Base-by-base conservation (phyloP, 2,329 filamentous ascomycete species). In the Acrodontium crateriforme region DNA sequence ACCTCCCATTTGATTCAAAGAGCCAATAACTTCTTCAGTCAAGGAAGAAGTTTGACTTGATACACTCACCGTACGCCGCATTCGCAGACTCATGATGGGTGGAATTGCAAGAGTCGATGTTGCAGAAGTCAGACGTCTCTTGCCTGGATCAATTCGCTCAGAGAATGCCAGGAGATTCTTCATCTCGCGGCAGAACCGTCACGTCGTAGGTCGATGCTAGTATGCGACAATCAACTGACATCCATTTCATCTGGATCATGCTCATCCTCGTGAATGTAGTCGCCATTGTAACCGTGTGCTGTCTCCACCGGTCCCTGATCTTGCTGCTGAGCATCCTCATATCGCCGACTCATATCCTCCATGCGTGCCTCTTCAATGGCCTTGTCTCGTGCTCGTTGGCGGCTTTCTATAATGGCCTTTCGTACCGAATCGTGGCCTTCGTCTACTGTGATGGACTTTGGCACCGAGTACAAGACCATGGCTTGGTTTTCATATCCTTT, bases 381-480 rank as follows among this genome's bases (percentile, higher is more conserved):
- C 49, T 57, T 63, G 40, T 79, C 71, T 29, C 79, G 62, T 18
- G 72, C 64, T 30, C 83, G 67, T 25, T 69, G 69, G 28, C 83
- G 68, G 2, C 80, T 72, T 52, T 93, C 85, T 28, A 87, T 62
- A 39, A 94, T 84, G 6, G 82, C 82, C 53, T 76, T 82, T 34
- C 83, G 68, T 36, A 93, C 81, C 36, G 69, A 77, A 36, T 62
- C 62, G 16, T 77, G 67, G 39, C 81, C 75, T 49, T 74, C 67
- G 1, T 83, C 74, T 12, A 92, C 69, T 0, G 72, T 77, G 39
- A 94, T 54, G 10, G 81, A 84, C 25, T 67, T 65, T 5, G 85
- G 84, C 27, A 89, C 73, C 37, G 66, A 70, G 56, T 95, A 95
- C 19, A 95, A 69, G 10, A 98, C 78, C 37, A 95, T 45, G 48